These are phyloP conservation scores for Breynia disticha DNA, from an alignment of 441 rosid genomes.

Conservation along the genomic window DNA sequence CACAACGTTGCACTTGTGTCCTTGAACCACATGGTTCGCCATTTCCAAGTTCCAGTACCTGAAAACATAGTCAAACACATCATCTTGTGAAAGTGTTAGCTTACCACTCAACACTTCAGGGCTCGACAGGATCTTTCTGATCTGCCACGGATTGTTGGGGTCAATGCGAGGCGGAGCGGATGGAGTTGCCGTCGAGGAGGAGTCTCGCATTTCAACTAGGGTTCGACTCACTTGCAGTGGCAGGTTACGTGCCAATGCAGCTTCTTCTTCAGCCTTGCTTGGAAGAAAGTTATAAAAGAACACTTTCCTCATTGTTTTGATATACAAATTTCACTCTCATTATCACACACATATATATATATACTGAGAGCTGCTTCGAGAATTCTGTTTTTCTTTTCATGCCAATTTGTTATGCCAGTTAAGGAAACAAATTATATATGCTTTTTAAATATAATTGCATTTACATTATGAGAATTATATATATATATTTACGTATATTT, in stretches of 20 bases:
- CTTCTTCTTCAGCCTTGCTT: constrained; percentile 25
- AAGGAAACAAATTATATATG: too few relatives aligned
- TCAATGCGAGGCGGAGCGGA: not conserved
- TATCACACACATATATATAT: too few relatives aligned
- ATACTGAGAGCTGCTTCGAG: too few relatives aligned
- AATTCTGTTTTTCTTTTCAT: too few relatives aligned
- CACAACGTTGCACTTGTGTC: constrained; percentile 11
- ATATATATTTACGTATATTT: too few relatives aligned
- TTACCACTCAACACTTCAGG: constrained; percentile 19
- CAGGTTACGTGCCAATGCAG: constrained; percentile 12
- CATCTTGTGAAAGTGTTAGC: constrained; percentile 15
- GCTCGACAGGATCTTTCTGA: constrained; percentile 11
- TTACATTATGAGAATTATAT: too few relatives aligned
- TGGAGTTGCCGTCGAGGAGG: too few relatives aligned
- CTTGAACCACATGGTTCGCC: constrained; percentile 16
- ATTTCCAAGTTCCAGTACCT: constrained; percentile 19
- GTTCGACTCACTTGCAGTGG: constrained; percentile 11
- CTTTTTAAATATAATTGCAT: too few relatives aligned
- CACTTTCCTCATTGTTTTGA: constrained; percentile 14
- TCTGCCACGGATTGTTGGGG: constrained; percentile 19
- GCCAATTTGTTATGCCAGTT: too few relatives aligned
- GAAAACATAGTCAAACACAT: constrained; percentile 22
- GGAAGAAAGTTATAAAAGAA: constrained; percentile 21
- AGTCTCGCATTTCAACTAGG: constrained; percentile 20
- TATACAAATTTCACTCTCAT: too few relatives aligned